phyloP scores from a whole-genome alignment of 2,329 filamentous ascomycete genomes.

The Botrytis medusae region DNA sequence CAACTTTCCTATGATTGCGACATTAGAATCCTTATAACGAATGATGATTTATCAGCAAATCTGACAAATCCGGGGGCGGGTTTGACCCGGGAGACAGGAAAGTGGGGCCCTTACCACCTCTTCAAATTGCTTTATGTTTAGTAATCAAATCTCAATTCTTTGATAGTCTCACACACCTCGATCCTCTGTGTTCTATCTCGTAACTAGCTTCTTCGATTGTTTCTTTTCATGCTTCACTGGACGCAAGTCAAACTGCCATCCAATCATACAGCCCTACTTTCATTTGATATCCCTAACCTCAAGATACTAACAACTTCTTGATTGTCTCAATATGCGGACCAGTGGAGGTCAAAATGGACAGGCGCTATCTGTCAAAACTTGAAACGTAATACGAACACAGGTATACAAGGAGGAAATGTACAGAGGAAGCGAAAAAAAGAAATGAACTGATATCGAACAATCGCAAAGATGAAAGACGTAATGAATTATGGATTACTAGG shows the following conservation, averaged over 20 bases:
- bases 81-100: background rate
- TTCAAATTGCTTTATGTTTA: background rate
- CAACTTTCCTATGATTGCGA: background rate
- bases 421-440: too few species aligned
- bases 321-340: background rate
- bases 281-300: background rate
- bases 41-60: slow-evolving; percentile 1
- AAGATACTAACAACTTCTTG: background rate
- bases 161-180: background rate
- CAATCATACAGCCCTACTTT: background rate
- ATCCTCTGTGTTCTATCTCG: background rate
- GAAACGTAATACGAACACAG: too few species aligned
- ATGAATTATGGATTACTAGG: background rate
- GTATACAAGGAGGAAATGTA: too few species aligned
- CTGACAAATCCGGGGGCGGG: background rate
- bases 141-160: background rate
- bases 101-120: background rate
- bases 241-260: accelerated
- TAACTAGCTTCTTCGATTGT: accelerated
- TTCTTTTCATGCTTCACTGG: background rate
- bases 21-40: background rate
- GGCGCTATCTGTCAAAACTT: background rate
- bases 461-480: background rate
- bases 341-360: background rate
- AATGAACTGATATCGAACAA: too few species aligned